Evolutionary conservation across 371 early-diverging fungal species (phyloP), one percentile per base, ranked within the genome.

Genomic region (Mortierella sp.): DNA sequence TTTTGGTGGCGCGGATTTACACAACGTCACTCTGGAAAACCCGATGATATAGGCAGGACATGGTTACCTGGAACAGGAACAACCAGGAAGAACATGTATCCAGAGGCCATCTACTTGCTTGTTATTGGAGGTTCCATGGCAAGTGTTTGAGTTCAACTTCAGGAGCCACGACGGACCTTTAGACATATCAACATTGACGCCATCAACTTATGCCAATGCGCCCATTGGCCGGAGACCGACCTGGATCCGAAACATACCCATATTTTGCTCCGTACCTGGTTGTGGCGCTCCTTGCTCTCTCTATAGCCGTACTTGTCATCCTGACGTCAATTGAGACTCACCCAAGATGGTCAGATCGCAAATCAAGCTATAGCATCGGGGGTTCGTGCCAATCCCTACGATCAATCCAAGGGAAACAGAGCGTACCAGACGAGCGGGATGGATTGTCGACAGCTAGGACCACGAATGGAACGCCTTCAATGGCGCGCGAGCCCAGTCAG

Each of bases 211-310:
- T 22, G 2, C 13, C 28, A 73, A 67, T 67, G 40, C 63, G 67
- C 9, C 74, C 63, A 1, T 37, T 62, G 50, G 57, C 51, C 3
- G 74, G 67, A 8, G 63, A 67, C 16, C 51, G 39, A 10, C 59
- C 49, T 2, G 63, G 73, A 34, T 72, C 54, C 25, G 67, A 66
- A 13, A 12, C 54, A 2, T 55, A 55, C 31, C 59, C 52, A 9
- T 73, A 67, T 44, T 63, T 67, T 57, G 74, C 63, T 0, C 67
- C 74, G 3, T 67, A 63, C 46, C 63, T 67, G 21, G 34, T 67
- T 1, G 54, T 59, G 9, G 44, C 67, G 8, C 45, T 41, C 3
- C 40, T 73, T 3, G 58, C 59, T 0, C 2, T 67, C n/a, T 41
- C 58, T 8, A 1, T 67, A 4, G 43, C 58, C 4, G 52, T 45